Conservation (phyloP, 75 land plant genomes). For the Cupressus sempervirens region DNA sequence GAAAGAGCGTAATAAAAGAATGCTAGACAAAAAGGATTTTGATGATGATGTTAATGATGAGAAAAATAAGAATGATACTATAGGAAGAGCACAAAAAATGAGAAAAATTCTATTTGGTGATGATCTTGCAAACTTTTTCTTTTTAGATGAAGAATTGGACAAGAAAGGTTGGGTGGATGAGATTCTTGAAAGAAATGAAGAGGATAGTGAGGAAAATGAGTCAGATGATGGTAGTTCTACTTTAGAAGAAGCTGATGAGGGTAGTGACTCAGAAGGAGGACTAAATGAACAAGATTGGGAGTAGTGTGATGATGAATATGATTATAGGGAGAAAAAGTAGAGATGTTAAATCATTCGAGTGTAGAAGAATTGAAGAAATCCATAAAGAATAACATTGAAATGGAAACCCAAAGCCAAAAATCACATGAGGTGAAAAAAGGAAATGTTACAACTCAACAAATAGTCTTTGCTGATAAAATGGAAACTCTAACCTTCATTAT, state of each 20-base stretch:
- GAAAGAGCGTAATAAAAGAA: slow-evolving; percentile 85
- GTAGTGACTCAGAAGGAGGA: slow-evolving; percentile 15
- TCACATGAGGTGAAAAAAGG: no score
- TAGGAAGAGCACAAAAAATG: slow-evolving; percentile 21
- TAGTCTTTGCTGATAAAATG: no score
- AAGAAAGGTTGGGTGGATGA: slow-evolving; percentile 78
- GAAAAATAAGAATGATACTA: slow-evolving; percentile 17
- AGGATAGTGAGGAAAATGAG: no score
- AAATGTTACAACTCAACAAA: no score
- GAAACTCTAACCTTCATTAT: no score
- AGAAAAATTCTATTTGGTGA: slow-evolving; percentile 62
- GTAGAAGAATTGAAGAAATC: no score
- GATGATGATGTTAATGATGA: slow-evolving; percentile 41
- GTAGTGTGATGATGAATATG: slow-evolving; percentile 71
- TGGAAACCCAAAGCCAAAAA: no score
- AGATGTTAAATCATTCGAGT: slow-evolving; percentile 23
- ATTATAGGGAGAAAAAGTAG: slow-evolving; percentile 21
- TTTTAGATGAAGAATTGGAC: slow-evolving; percentile 39
- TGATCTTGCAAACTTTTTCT: slow-evolving; percentile 90
- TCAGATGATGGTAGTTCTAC: slow-evolving; percentile 17
- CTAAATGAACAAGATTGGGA: slow-evolving; percentile 60
- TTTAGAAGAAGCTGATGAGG: slow-evolving; percentile 17
- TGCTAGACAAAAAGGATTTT: slow-evolving; percentile 57
- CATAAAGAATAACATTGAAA: no score
- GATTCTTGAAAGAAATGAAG: slow-evolving; percentile 43